phyloP scores from a whole-genome alignment of 139 green algal genomes.

The Chlamydomonas sphaeroides region DNA sequence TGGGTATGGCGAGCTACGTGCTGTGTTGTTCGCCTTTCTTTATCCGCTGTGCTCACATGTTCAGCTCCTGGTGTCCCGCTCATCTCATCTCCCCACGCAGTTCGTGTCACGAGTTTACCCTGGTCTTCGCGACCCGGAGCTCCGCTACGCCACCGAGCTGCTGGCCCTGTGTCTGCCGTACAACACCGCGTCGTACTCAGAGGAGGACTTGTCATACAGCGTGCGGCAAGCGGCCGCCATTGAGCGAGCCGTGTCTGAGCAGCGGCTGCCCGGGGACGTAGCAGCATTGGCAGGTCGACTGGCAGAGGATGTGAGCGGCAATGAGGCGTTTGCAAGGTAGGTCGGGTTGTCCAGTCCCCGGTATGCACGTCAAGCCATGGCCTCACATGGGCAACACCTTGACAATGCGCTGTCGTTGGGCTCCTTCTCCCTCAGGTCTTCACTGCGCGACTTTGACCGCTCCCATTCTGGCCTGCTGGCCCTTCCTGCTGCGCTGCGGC shows the following conservation, averaged over 20 bases:
- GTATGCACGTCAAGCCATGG: too few species aligned
- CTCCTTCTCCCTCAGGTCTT: not conserved
- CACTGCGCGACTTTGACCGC: slow-evolving; percentile 2
- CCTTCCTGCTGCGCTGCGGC: not conserved
- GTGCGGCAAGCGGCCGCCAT: slow-evolving; percentile 38
- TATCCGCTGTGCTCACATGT: too few species aligned
- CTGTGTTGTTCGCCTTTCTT: too few species aligned
- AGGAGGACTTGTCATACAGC: slow-evolving; percentile 41
- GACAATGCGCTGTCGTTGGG: not conserved
- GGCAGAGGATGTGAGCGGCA: slow-evolving; percentile 22
- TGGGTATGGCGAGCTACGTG: too few species aligned
- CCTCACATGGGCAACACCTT: too few species aligned
- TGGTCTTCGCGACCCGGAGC: not conserved
- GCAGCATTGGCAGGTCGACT: not conserved
- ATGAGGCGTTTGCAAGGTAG: not conserved
- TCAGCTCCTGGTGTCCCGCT: too few species aligned
- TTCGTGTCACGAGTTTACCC: not conserved
- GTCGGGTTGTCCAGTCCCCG: too few species aligned
- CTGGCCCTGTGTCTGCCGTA: slow-evolving; percentile 38
- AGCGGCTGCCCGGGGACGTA: slow-evolving; percentile 5
- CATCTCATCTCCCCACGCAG: not conserved
- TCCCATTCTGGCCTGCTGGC: slow-evolving; percentile 1
- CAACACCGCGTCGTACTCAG: slow-evolving; percentile 31
- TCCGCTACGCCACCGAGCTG: slow-evolving; percentile 29
- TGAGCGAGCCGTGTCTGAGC: slow-evolving; percentile 21